Conservation (phyloP, 257 asterid genomes). For the Misopates orontium region DNA sequence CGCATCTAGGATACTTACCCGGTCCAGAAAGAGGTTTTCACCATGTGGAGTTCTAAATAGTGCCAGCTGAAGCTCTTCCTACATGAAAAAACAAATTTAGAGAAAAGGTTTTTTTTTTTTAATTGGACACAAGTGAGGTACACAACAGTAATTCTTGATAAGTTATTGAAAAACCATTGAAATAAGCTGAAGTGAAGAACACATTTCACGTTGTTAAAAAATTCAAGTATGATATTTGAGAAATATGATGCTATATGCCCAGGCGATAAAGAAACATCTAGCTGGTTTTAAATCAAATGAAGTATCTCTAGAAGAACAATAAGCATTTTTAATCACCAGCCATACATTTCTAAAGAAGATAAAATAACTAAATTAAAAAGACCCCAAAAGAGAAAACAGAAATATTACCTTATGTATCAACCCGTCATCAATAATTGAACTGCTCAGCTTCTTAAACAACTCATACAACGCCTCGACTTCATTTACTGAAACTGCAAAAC, state of each 20-base stretch:
- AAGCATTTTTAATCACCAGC: neutral
- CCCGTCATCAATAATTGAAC: constrained; percentile 85
- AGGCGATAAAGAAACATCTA: neutral
- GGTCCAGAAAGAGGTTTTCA: constrained; percentile 76
- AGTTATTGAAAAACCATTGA: neutral
- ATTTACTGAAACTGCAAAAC: constrained; percentile 63
- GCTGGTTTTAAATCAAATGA: neutral
- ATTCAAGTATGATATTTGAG: neutral
- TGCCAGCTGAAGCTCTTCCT: constrained; percentile 96
- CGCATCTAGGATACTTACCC: constrained; percentile 49
- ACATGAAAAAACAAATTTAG: constrained; percentile 24
- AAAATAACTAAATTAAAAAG: neutral
- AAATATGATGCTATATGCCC: neutral
- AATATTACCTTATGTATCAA: constrained; percentile 70
- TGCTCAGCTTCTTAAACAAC: constrained; percentile 76
- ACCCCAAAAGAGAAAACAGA: neutral
- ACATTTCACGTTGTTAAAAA: neutral
- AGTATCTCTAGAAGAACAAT: neutral
- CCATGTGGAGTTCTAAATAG: constrained; percentile 62
- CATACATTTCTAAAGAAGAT: neutral
- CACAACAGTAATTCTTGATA: neutral
- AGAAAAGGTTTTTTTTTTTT: too few species aligned
- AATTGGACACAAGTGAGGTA: neutral
- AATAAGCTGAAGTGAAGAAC: neutral
- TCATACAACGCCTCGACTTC: constrained; percentile 85